phyloP scores from a whole-genome alignment of 306 rosid genomes.

The Crotalaria pallida region DNA sequence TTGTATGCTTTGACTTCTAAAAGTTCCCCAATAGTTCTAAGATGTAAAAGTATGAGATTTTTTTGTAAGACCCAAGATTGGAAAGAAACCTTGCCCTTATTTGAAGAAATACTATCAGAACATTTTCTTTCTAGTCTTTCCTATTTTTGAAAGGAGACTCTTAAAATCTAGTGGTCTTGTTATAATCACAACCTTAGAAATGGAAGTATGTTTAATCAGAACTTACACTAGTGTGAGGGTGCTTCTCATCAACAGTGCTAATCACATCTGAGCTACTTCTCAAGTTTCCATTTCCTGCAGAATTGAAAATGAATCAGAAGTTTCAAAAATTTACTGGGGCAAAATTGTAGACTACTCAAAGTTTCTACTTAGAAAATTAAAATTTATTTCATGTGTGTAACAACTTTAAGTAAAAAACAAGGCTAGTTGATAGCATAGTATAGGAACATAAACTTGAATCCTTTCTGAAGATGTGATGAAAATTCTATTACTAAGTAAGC shows the following conservation, averaged over 20 bases:
- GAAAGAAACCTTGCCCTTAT: not conserved
- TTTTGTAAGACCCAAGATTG: not conserved
- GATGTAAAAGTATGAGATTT: not conserved
- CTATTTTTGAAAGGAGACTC: not conserved
- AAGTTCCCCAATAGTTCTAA: not conserved
- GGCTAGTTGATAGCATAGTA: not conserved
- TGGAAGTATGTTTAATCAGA: not conserved
- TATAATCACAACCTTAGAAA: not conserved
- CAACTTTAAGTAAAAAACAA: not conserved
- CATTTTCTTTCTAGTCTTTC: not conserved
- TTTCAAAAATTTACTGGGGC: not conserved
- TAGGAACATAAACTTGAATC: not conserved
- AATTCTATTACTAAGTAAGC: not conserved
- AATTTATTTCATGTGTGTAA: not conserved
- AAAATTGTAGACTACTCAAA: not conserved
- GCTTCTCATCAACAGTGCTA: constrained; percentile 28
- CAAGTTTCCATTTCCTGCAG: constrained; percentile 37
- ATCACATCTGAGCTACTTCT: constrained; percentile 26
- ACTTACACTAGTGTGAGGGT: constrained; percentile 45
- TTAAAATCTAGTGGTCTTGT: not conserved
- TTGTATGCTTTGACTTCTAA: not conserved
- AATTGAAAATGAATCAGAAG: not conserved
- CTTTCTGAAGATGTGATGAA: not conserved
- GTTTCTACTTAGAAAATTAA: not conserved
- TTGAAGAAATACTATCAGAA: not conserved